Conservation (phyloP, 306 rosid genomes). For the Malus domestica region DNA sequence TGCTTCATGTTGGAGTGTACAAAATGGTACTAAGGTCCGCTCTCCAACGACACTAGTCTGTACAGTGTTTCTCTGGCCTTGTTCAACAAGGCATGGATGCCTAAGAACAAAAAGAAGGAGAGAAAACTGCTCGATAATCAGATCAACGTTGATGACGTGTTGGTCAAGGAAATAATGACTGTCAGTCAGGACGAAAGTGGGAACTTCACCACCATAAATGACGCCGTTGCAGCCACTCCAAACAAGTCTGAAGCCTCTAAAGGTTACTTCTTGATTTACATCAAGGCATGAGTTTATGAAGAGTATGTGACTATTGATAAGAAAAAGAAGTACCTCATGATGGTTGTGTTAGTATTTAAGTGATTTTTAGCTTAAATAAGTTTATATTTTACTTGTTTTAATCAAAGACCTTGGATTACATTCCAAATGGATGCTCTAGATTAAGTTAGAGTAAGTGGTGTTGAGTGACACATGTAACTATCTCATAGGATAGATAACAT, state of each 20-base stretch:
- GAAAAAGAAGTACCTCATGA: slow-evolving; percentile 53
- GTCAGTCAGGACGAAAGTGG: slow-evolving; percentile 72
- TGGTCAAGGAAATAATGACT: slow-evolving; percentile 40
- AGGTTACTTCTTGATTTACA: slow-evolving; percentile 64
- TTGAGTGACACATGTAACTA: no score
- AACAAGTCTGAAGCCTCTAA: slow-evolving; percentile 23
- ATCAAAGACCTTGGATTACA: no score
- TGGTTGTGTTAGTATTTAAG: slow-evolving; percentile 14
- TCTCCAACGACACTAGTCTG: slow-evolving; percentile 48
- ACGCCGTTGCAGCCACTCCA: slow-evolving; percentile 64
- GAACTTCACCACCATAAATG: slow-evolving; percentile 59
- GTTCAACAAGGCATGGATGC: slow-evolving; percentile 59
- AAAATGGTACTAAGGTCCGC: slow-evolving; percentile 38
- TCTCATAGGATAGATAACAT: no score
- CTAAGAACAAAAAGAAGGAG: slow-evolving; percentile 1
- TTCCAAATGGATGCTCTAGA: no score
- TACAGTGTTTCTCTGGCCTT: slow-evolving; percentile 62
- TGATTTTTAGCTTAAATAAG: no score
- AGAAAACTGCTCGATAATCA: slow-evolving; percentile 36
- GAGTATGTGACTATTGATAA: slow-evolving; percentile 54
- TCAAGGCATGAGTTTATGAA: slow-evolving; percentile 61
- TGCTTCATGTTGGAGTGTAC: slow-evolving; percentile 39
- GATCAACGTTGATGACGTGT: slow-evolving; percentile 10
- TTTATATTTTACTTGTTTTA: no score
- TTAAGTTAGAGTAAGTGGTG: no score